Base-by-base conservation (phyloP, 2,329 filamentous ascomycete species). In the Cadophora sp. region DNA sequence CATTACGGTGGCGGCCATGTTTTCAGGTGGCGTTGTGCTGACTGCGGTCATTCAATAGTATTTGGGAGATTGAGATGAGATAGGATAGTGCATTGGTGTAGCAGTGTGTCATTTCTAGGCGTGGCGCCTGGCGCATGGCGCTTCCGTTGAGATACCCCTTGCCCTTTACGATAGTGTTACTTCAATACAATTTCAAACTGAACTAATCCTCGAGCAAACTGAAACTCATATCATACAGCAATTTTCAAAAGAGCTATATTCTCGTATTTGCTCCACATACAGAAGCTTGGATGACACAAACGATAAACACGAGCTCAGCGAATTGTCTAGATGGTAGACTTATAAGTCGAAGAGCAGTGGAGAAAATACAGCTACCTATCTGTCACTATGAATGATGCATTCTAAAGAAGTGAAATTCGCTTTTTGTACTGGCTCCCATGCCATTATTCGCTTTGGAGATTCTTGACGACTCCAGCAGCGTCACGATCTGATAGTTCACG, bases 1-100 rank as follows among this genome's bases (percentile, higher is more conserved):
- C 65, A 77, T 91, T 14, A 89, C 87, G 0, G 87, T 91, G 27
- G 83, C 78, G 2, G 80, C 83, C 5, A 84, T 88, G 72, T 91
- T 91, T 80, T 83, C 76, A 0, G 82, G 82, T 0, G 89, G 87
- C 1, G 80, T 83, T 40, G 74, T 24, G 16, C 40, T 67, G 27
- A 48, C 60, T 7, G 19, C 61, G 11, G 26, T 62, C 46, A 60
- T 67, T 5, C 34, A 19, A 9, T 40, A 59, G 56, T 1, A 34
- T 12, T 19, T 12, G 53, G 24, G 12, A 14, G 55, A n/a, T 14
- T 24, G n/a, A 24, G 31, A 26, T 16, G 24, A 24, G 31, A n/a
- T 40, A 43, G 8, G 55, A 58, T 40, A 14, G 8, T 56, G 53
- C 53, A n/a, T 29, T n/a, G 53, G 29, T 56, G 16, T 16, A n/a